These are phyloP conservation scores for Rhodotorula graminis DNA, from an alignment of 768 basidiomycete species.

Conservation along the genomic window DNA sequence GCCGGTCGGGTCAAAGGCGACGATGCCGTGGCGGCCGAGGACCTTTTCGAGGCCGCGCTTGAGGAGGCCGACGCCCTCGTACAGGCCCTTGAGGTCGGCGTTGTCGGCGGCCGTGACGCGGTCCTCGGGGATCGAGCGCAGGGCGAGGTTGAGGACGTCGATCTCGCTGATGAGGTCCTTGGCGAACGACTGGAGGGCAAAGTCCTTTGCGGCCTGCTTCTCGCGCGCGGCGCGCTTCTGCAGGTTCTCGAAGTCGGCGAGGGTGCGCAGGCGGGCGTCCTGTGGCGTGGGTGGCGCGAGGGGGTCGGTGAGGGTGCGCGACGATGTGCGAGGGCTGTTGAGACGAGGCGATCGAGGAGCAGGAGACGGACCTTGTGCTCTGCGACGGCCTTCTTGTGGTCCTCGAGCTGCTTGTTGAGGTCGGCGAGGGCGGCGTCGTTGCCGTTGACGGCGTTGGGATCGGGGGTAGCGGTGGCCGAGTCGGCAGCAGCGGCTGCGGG, in stretches of 20 bases:
- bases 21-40: conserved; percentile 84
- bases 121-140: conserved; percentile 59
- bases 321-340: background rate
- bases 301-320: background rate
- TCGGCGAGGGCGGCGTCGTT: conserved; percentile 16
- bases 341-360: background rate
- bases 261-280: conserved; percentile 83
- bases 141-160: conserved; percentile 78
- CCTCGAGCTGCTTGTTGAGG: conserved; percentile 60
- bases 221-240: conserved; percentile 86
- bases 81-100: conserved; percentile 51
- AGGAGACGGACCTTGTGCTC: conserved; percentile 64
- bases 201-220: conserved; percentile 86
- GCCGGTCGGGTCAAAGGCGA: conserved; percentile 83
- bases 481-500: conserved; percentile 21
- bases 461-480: conserved; percentile 13
- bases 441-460: conserved; percentile 37
- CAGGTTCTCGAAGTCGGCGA: conserved; percentile 92
- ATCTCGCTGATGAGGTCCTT: conserved; percentile 51
- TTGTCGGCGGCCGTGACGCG: conserved; percentile 33
- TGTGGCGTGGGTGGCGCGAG: conserved; percentile 46
- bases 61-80: conserved; percentile 85
- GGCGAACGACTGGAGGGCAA: conserved; percentile 87
- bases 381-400: conserved; percentile 72
- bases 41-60: conserved; percentile 83